phyloP scores from a whole-genome alignment of 148 eudicot genomes.

The Spergularia marina region DNA sequence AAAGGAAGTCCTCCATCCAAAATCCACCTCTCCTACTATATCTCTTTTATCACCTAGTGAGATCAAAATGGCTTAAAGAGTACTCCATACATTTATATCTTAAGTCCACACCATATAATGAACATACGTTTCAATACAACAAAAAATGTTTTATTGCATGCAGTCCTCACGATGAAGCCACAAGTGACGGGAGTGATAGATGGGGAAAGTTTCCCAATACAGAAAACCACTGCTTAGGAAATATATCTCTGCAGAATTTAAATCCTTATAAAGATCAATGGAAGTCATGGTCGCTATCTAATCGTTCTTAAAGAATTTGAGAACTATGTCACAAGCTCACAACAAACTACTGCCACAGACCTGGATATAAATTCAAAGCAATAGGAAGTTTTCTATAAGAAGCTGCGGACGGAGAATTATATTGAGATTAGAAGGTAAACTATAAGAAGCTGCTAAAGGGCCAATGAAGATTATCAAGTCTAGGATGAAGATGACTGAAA shows the following conservation, averaged over 20 bases:
- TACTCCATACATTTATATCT: no score
- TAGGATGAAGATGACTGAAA: neutral
- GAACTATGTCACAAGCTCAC: no score
- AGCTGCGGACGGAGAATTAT: neutral
- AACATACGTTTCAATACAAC: no score
- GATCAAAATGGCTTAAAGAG: no score
- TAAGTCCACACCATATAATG: no score
- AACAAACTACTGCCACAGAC: neutral
- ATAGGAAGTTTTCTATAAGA: neutral
- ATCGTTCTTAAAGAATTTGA: no score
- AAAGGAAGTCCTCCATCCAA: neutral
- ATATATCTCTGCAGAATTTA: neutral
- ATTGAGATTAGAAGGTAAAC: neutral
- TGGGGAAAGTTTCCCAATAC: neutral
- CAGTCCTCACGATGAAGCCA: neutral
- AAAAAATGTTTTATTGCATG: neutral
- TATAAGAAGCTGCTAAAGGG: neutral
- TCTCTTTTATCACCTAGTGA: no score
- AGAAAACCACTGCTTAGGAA: neutral
- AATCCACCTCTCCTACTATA: neutral
- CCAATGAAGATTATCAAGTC: constrained; percentile 12
- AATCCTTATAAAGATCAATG: neutral
- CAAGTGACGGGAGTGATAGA: neutral
- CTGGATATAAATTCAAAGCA: neutral
- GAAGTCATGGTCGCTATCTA: no score